Evolutionary conservation across 768 basidiomycete species (phyloP).

Genomic region (Pholiota microspora): DNA sequence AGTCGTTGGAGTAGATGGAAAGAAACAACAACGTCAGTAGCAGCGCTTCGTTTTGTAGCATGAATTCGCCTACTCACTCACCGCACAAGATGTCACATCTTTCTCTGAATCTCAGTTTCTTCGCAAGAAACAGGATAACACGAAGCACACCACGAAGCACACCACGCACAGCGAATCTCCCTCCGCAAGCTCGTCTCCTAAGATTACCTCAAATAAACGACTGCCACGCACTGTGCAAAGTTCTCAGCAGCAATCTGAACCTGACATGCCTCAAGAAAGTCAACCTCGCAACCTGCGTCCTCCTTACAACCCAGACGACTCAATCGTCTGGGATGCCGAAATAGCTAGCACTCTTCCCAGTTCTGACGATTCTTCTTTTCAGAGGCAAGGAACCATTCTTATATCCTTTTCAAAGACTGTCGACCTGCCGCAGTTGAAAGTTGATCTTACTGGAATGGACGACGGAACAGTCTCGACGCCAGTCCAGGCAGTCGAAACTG

Average conservation of each 20-base stretch:
- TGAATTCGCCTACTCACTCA: neutral
- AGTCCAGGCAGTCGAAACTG: neutral
- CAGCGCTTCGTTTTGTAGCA: neutral
- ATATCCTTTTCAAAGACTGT: conserved; percentile 6
- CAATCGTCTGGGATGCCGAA: conserved; percentile 34
- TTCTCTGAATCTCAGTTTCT: conserved; percentile 53
- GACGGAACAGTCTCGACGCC: neutral
- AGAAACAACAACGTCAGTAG: conserved; percentile 19
- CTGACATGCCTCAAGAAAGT: neutral
- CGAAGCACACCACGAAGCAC: conserved; percentile 2
- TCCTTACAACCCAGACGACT: conserved; percentile 23
- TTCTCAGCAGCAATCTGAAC: neutral
- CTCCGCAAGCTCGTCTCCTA: neutral
- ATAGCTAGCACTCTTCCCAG: conserved; percentile 10
- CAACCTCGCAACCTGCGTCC: neutral
- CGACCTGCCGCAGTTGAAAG: neutral
- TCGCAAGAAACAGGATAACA: conserved; percentile 28
- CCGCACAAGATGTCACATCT: neutral
- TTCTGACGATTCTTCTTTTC: conserved; percentile 4
- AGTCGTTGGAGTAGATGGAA: conserved; percentile 11
- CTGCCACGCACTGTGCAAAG: neutral
- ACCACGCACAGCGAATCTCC: neutral
- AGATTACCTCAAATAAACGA: neutral
- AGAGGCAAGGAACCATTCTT: conserved; percentile 12
- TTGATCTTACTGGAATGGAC: neutral